Base-by-base conservation (phyloP, 345 rosid genomes). In the Pelargonium nanum region DNA sequence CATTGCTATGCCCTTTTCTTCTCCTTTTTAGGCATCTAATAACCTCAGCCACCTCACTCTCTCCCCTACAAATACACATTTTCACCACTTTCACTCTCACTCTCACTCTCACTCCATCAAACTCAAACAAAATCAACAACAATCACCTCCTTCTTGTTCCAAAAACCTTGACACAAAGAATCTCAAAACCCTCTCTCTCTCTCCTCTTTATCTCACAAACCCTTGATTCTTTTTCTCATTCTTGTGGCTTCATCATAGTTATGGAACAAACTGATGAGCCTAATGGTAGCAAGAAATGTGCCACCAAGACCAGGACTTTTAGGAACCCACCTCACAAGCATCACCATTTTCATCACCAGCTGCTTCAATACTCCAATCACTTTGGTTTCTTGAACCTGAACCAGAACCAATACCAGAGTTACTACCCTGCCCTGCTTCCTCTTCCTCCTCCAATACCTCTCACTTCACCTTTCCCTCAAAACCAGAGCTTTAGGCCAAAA, bases 181-280 rank as follows among this genome's bases (percentile, higher is more conserved):
- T 17, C 22, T 60, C 59, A 64, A 50, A 58, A 24, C 52, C 51
- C 56, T 9, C 19, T 69, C 75, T 61, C 59, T 58, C 63, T 50
- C 53, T 69, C 12, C 60, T 63, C 58, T 51, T 19, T 51, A 1
- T 61, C 65, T 44, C 61, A 69, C 65, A 59, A 64, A 32, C 56
- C 26, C 51, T 22, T 55, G 32, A 58, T 57, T 44, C 59, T 50
- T 30, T 58, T 22, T 53, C 57, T 48, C 26, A 23, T 58, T 60
- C n/a, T n/a, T n/a, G n/a, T n/a, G n/a, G n/a, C n/a, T n/a, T n/a
- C n/a, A n/a, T 26, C 64, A 30, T 65, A 53, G 62, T 19, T 44
- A 88, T 88, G 96, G 98, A 92, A 72, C 87, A 83, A 50, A 73
- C 86, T 16, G 73, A 77, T 56, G 73, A 78, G 62, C 58, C 79